Percentiles rank a stretch among this genome's conserved stretches.
Conservation (phyloP, 2,329 filamentous ascomycete species). For the Trichoderma breve region DNA sequence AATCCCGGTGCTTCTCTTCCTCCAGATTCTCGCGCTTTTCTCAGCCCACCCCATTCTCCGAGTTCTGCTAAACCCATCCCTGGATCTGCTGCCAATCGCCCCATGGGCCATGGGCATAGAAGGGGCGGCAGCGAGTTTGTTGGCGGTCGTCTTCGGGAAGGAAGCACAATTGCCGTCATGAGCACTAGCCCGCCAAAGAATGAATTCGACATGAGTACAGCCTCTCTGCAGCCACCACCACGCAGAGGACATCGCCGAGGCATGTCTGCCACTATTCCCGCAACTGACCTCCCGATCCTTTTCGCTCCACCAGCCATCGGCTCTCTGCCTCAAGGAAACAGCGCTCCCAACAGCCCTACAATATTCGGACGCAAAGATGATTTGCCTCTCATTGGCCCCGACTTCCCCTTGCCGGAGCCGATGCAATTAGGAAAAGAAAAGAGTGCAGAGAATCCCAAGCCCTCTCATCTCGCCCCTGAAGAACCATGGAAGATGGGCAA, state of each 20-base stretch:
- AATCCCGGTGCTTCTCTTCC: constrained; percentile 47
- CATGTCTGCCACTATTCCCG: constrained; percentile 75
- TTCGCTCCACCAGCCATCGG: constrained; percentile 53
- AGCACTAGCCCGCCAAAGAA: constrained; percentile 69
- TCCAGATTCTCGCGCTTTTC: constrained; percentile 38
- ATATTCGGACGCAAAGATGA: constrained; percentile 36
- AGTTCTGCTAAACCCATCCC: constrained; percentile 46
- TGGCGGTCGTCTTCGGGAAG: constrained; percentile 64
- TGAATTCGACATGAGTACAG: constrained; percentile 56
- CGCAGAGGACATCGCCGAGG: constrained; percentile 69
- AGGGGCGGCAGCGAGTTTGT: constrained; percentile 86
- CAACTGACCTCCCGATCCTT: constrained; percentile 75
- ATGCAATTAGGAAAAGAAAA: not conserved
- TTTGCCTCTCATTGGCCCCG: not conserved
- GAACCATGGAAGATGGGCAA: constrained; percentile 23
- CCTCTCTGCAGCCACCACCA: constrained; percentile 46
- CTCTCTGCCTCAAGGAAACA: constrained; percentile 54
- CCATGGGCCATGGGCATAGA: constrained; percentile 69
- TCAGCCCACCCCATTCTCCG: constrained; percentile 57
- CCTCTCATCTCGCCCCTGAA: constrained; percentile 11
- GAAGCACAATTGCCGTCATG: constrained; percentile 59
- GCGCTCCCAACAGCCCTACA: constrained; percentile 62
- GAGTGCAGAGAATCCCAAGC: constrained; percentile 1
- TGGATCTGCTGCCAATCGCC: constrained; percentile 53
- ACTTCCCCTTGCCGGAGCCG: constrained; percentile 17